phyloP scores from a whole-genome alignment of 2,329 filamentous ascomycete genomes.

The Claviceps paspali region DNA sequence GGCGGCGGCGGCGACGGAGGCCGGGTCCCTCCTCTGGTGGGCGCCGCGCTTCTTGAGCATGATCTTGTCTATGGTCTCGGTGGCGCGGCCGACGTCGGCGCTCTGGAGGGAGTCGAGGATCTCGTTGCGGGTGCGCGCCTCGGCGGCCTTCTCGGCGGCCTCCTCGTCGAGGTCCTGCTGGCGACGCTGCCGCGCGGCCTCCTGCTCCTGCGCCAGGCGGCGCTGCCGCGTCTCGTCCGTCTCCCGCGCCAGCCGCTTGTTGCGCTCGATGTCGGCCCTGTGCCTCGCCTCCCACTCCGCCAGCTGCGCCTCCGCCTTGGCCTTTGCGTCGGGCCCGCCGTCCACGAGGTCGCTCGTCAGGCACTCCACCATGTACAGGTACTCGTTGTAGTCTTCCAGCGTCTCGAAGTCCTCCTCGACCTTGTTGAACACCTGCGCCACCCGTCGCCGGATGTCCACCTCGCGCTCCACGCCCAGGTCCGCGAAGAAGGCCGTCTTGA shows the following conservation, averaged over 20 bases:
- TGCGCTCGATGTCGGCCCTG: constrained; percentile 49
- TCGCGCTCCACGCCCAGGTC: constrained; percentile 82
- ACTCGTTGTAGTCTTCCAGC: constrained; percentile 76
- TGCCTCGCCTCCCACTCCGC: constrained; percentile 58
- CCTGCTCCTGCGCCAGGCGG: constrained; percentile 48
- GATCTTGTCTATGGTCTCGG: constrained; percentile 42
- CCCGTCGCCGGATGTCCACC: constrained; percentile 74
- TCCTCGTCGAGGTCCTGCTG: constrained; percentile 51
- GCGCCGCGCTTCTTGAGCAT: constrained; percentile 63
- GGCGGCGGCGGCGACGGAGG: no score
- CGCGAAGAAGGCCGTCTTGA: constrained; percentile 78
- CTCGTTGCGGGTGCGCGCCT: constrained; percentile 48
- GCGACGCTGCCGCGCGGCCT: constrained; percentile 44
- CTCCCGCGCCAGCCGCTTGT: constrained; percentile 37
- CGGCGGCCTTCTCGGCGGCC: constrained; percentile 50
- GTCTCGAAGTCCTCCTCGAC: constrained; percentile 82
- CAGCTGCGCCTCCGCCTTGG: constrained; percentile 28
- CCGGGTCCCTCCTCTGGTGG: constrained; percentile 31
- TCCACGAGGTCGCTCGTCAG: constrained; percentile 79
- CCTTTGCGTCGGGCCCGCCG: constrained; percentile 48
- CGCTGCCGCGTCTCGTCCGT: constrained; percentile 37
- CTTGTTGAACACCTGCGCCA: constrained; percentile 73
- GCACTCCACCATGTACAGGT: constrained; percentile 82
- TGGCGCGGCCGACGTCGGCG: constrained; percentile 44
- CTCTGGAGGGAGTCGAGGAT: constrained; percentile 55